Evolutionary conservation across 768 basidiomycete species (phyloP), one percentile per base, ranked within the genome.

Genomic region (Leccinum incarnatum): DNA sequence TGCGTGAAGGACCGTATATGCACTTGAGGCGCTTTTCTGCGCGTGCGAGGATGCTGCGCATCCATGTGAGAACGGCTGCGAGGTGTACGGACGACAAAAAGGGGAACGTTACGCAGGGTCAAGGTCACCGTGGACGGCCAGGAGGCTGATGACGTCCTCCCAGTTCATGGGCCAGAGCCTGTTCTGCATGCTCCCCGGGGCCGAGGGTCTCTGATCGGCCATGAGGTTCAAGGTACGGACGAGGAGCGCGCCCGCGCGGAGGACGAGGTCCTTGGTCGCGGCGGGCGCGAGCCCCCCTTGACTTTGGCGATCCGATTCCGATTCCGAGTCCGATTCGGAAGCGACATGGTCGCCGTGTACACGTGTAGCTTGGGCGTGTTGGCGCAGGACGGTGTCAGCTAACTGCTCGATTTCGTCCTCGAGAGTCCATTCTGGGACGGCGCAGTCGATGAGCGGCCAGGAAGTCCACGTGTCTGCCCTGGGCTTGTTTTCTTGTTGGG

Each of bases 371-470:
- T 45, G 40, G n/a, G 40, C 40, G 10, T 42, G 42, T 17, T 60
- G 61, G 48, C 63, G 76, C 45, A 79, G 59, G 29, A 73, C 69
- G 12, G 76, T 69, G 19, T 77, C 71, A 5, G 79, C 78, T 30
- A 91, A 65, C 2, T 77, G 68, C 21, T 71, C 70, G 9, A 92
- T 77, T 71, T 92, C 91, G 62, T 92, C 90, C 50, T 84, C 79
- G 21, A 93, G 73, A 9, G 74, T 73, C 86, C 86, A 92, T 72
- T 90, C 85, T 1, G 91, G 89, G 9, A 81, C 74, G 23, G 79
- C 75, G 15, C 89, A 79, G 64, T 92, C 88, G 17, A 84, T 78
- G 53, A 91, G 79, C 1, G 91, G 91, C 91, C 91, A 93, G 7
- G 84, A 77, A 0, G 89, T 90, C 89, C 88, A 91, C 0, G 74